phyloP scores from a whole-genome alignment of 2,329 filamentous ascomycete species.

The Colletotrichum theobromicola region DNA sequence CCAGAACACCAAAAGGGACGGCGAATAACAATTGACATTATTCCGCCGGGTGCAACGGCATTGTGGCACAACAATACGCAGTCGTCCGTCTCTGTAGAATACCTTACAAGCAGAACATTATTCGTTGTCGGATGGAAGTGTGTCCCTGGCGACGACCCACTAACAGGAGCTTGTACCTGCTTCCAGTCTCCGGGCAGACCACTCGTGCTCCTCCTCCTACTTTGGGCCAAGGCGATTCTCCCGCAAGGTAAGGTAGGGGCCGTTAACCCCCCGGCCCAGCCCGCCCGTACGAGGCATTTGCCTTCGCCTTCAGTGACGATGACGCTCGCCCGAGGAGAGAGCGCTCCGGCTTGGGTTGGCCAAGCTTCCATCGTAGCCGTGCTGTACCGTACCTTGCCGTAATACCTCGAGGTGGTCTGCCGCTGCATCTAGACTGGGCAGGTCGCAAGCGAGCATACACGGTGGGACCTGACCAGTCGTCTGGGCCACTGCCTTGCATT shows the following conservation, averaged over 20 bases:
- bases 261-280: background rate
- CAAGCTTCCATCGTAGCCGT: background rate
- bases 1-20: background rate
- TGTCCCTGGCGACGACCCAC: background rate
- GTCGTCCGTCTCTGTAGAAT: background rate
- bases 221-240: constrained; percentile 1
- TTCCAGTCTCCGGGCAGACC: background rate
- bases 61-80: background rate
- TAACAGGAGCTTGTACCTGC: background rate
- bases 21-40: background rate
- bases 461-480: background rate
- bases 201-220: background rate
- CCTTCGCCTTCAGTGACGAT: constrained; percentile 14
- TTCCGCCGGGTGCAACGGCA: background rate
- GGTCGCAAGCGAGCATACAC: background rate
- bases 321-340: background rate
- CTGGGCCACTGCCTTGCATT: background rate
- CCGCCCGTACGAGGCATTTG: background rate
- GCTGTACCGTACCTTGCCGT: too few relatives aligned
- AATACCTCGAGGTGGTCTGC: background rate
- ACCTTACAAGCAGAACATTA: background rate
- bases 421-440: background rate
- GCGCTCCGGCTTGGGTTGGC: constrained; percentile 6
- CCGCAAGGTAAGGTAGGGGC: background rate
- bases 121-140: background rate